Evolutionary conservation across 202 grass and related monocot species (phyloP), one percentile per base, ranked within the genome.

Genomic region (Elaeis oleifera): DNA sequence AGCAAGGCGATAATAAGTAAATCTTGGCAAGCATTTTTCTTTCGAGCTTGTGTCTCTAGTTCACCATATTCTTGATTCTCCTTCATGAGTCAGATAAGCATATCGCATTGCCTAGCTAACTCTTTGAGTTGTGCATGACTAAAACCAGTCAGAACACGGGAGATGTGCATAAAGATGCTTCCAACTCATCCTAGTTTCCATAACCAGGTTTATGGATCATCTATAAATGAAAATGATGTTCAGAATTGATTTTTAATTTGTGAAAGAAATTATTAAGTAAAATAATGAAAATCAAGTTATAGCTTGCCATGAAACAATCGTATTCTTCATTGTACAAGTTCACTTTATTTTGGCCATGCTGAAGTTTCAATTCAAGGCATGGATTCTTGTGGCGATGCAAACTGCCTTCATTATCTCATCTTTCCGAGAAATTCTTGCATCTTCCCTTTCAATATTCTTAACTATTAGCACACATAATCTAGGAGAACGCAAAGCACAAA

Each of bases 241-340:
- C 15, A 63, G n/a, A 60, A 53, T 7, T 65, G 56, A 74, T 18
- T 64, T 31, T 26, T 27, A 60, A 25, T 51, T 49, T 27, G 5
- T 24, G 1, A 24, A 23, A 58, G 50, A 27, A 69, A 32, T 32
- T 5, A 32, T 5, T 5, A 32, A 32, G 44, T 25, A 32, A 39
- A 19, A 18, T 2, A 68, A 18, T 44, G 54, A 23, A 56, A 56
- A 57, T 11, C 31, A 69, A 18, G 27, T 18, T 5, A 61, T 59
- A 56, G n/a, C 60, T 60, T 24, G 2, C 23, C 94, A 97, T 97
- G 69, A 97, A 97, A 51, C 94, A 82, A 72, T 97, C 94, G 6
- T 88, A 97, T 84, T 97, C 94, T 73, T 97, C 94, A 19, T 89
- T 97, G 61, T 97, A 97, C 50, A 97, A 77, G 72, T 97, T 97